Evolutionary conservation across 139 green algal species (phyloP).

Genomic region (Micromonas pusilla): DNA sequence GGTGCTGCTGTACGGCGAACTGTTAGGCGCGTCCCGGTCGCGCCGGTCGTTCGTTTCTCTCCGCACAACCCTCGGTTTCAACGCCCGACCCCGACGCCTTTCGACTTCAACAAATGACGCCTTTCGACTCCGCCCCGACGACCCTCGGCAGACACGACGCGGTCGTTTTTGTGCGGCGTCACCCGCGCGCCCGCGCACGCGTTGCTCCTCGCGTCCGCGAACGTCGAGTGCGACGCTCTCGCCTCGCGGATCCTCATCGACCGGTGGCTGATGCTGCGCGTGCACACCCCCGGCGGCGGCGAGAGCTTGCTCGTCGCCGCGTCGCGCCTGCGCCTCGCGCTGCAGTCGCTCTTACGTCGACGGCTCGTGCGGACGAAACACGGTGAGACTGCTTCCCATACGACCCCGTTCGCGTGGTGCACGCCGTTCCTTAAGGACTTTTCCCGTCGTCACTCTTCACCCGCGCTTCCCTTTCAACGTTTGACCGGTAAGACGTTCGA

Average conservation of each 20-base stretch:
- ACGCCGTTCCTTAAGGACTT: too few species aligned
- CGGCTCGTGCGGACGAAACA: too few species aligned
- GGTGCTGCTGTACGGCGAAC: slow-evolving; percentile 40
- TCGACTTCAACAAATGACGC: slow-evolving; percentile 53
- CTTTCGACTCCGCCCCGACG: slow-evolving; percentile 44
- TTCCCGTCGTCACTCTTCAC: too few species aligned
- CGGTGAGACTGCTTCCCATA: too few species aligned
- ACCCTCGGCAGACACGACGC: slow-evolving; percentile 41
- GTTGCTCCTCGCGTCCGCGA: slow-evolving; percentile 35
- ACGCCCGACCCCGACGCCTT: slow-evolving; percentile 79
- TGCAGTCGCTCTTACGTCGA: neutral
- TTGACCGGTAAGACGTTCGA: too few species aligned
- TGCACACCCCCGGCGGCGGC: neutral
- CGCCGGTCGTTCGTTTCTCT: too few species aligned
- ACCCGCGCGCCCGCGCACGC: slow-evolving; percentile 43
- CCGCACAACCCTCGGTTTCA: slow-evolving; percentile 70
- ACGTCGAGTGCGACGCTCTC: neutral
- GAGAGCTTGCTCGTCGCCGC: neutral
- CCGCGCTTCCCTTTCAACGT: too few species aligned
- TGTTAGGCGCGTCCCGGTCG: too few species aligned
- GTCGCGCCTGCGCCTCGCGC: neutral
- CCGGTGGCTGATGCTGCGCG: neutral
- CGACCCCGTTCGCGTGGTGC: too few species aligned
- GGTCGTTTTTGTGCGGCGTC: slow-evolving; percentile 6
- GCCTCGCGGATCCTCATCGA: neutral